These are phyloP conservation scores for Globisporangium paddicum DNA, from an alignment of 352 stramenopile genomes.

Conservation along the genomic window DNA sequence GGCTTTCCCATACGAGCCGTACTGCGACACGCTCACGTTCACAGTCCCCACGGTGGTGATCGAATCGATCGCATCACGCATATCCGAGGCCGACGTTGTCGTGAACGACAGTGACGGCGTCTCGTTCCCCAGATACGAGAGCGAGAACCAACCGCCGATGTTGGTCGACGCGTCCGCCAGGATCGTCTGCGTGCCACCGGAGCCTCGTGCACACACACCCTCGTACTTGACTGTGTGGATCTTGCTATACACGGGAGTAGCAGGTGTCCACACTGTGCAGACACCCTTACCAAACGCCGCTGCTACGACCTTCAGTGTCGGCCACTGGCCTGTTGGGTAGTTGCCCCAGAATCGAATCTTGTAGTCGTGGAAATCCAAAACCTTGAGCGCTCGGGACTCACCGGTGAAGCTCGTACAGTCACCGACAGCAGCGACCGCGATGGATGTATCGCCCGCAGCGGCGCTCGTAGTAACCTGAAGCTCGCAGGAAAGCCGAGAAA, in stretches of 20 bases:
- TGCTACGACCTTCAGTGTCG: conserved; percentile 52
- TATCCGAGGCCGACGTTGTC: conserved; percentile 72
- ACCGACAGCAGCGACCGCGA: conserved; percentile 27
- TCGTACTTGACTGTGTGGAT: conserved; percentile 71
- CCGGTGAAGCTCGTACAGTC: conserved; percentile 37
- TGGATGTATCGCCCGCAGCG: conserved; percentile 9
- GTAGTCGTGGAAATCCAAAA: conserved; percentile 70
- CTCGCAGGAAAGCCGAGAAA: conserved; percentile 57
- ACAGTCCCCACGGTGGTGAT: conserved; percentile 81
- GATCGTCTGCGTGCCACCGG: conserved; percentile 60
- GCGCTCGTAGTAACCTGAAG: conserved; percentile 28
- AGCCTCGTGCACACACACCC: conserved; percentile 45
- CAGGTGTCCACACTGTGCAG: conserved; percentile 24
- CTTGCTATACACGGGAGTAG: conserved; percentile 36
- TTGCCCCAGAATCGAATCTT: conserved; percentile 64
- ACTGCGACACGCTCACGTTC: conserved; percentile 70
- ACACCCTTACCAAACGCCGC: conserved; percentile 27
- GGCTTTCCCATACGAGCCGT: conserved; percentile 60
- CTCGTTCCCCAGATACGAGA: conserved; percentile 84
- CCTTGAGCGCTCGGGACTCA: conserved; percentile 42
- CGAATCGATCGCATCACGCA: conserved; percentile 86
- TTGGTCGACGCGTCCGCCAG: conserved; percentile 65
- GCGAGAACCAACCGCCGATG: conserved; percentile 87
- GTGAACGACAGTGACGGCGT: conserved; percentile 61
- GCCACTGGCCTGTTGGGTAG: conserved; percentile 69